phyloP scores from a whole-genome alignment of 108 stramenopile genomes.

The Cyclostephanos tholiformis region DNA sequence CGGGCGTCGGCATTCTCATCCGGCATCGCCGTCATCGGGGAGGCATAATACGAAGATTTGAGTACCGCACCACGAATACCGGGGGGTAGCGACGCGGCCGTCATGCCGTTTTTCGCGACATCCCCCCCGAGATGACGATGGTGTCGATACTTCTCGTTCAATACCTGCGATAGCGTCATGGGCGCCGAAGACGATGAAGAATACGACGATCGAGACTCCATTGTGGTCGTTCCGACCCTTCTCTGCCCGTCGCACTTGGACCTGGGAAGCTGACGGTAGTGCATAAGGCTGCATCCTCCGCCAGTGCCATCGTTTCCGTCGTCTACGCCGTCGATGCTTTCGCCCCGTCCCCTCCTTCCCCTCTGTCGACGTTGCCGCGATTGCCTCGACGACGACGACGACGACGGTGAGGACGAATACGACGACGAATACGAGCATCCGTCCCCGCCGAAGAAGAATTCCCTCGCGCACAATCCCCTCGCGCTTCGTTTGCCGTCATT shows the following conservation, averaged over 20 bases:
- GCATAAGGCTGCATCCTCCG: constrained; percentile 19
- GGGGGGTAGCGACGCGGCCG: constrained; percentile 19
- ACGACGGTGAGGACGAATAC: not conserved
- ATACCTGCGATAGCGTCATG: constrained; percentile 37
- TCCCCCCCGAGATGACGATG: constrained; percentile 1
- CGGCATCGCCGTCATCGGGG: not conserved
- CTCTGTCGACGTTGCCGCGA: not conserved
- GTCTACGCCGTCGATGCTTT: constrained; percentile 12
- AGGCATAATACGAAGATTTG: constrained; percentile 34
- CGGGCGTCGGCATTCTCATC: not conserved
- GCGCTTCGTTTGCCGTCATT: not conserved
- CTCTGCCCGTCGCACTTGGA: constrained; percentile 1
- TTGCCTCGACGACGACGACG: not conserved
- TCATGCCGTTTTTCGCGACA: not conserved
- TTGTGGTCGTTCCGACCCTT: not conserved
- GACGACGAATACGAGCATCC: constrained; percentile 12
- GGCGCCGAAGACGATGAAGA: constrained; percentile 11
- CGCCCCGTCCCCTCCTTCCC: constrained; percentile 18
- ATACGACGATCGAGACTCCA: not conserved
- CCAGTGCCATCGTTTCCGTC: not conserved
- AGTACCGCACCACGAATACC: constrained; percentile 25
- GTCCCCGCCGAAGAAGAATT: constrained; percentile 45
- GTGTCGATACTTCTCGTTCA: constrained; percentile 32
- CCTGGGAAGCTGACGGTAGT: constrained; percentile 49
- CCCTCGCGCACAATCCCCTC: constrained; percentile 23